phyloP scores from a whole-genome alignment of 495 filamentous ascomycete genomes.

The Ramalina intermedia region DNA sequence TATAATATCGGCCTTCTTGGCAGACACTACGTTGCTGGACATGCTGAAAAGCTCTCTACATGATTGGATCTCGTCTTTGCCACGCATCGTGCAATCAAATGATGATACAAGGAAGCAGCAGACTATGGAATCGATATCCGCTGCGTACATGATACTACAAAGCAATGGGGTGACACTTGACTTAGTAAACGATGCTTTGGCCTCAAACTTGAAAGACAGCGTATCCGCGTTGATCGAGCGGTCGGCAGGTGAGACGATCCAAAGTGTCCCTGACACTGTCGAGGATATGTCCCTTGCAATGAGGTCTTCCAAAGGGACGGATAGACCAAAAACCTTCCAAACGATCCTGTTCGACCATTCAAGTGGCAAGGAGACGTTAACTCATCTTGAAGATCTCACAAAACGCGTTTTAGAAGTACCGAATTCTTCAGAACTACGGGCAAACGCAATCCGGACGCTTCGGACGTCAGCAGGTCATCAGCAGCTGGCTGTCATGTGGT shows the following conservation, averaged over 20 bases:
- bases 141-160: constrained; percentile 53
- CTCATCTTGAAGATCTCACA: constrained; percentile 33
- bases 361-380: constrained; percentile 47
- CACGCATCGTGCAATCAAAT: constrained; percentile 68
- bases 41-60: constrained; percentile 59
- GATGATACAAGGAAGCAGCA: constrained; percentile 65
- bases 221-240: constrained; percentile 26
- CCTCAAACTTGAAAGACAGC: constrained; percentile 35
- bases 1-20: constrained; percentile 43
- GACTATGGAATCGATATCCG: constrained; percentile 57
- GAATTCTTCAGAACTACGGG: constrained; percentile 25
- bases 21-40: constrained; percentile 50
- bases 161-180: constrained; percentile 52
- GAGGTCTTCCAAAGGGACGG: constrained; percentile 3
- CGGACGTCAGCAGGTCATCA: constrained; percentile 38
- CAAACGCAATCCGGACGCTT: constrained; percentile 43
- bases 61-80: constrained; percentile 66
- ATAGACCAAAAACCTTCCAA: constrained; percentile 30
- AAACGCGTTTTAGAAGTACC: constrained; percentile 19
- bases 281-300: constrained; percentile 4
- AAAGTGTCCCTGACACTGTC: constrained; percentile 17
- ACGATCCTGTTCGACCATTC: constrained; percentile 49
- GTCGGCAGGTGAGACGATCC: constrained; percentile 14
- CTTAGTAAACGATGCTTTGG: constrained; percentile 53
- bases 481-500: constrained; percentile 64